Base-by-base conservation (phyloP, 192 early-diverging fungal genomes). In the Funneliformis geosporum region DNA sequence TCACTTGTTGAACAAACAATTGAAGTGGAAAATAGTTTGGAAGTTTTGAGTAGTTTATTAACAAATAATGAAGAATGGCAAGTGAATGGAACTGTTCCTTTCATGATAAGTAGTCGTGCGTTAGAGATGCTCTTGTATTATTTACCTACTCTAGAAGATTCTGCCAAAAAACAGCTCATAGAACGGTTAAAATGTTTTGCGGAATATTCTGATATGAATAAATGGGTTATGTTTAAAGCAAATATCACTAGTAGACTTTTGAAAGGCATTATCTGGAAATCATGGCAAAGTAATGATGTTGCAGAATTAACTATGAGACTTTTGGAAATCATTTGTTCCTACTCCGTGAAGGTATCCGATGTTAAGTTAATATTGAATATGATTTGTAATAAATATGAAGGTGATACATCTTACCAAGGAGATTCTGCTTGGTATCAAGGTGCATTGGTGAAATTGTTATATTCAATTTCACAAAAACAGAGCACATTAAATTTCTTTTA, bases 161-260 rank as follows among this genome's bases (percentile, higher is more conserved):
- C 77, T 60, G 16, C 46, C 5, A 43, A 79, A 60, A 5, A 40
- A 33, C 33, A 50, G 42, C 8, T 79, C 8, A 40, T 79, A 21
- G 68, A 79, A 47, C 23, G 50, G 8, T 60, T 79, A 70, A 70
- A 42, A 25, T 23, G 25, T 27, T 60, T 79, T 27, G 66, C 77
- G 4, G 77, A 79, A 70, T 69, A 79, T 60, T 50, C 9, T 40
- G 77, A 79, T 59, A 68, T 79, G 46, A 79, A 79, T n/a, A 79
- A 79, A 43, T 79, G 77, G 77, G 60, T 70, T 9, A 43, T 79
- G 55, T 79, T 79, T 42, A 70, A 79, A 70, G n/a, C 50, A 0
- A 44, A 70, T 23, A 70, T n/a, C 5, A 79, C 38, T 25, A 69
- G 47, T 39, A 70, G 14, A 42, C 38, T 79, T 23, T 27, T 79